Evolutionary conservation across 2,329 filamentous ascomycete genomes (phyloP).

Genomic region (Penicillium sp.): DNA sequence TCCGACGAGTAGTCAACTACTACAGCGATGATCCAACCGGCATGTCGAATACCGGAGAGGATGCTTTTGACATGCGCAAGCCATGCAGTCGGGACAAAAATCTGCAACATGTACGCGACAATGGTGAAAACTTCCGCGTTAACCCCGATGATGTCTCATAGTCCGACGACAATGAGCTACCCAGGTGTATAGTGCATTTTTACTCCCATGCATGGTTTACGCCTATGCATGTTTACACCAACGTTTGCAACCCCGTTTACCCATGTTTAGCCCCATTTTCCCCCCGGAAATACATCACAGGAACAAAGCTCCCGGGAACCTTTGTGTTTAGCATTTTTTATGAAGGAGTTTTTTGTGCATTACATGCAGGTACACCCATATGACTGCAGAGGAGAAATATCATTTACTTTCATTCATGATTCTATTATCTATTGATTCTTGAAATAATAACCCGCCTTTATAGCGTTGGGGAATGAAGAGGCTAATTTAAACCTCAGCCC

Average conservation of each 20-base stretch:
- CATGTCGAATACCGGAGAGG: slow-evolving; percentile 62
- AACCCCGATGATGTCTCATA: slow-evolving; percentile 72
- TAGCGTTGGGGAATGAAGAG: background rate
- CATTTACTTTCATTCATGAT: background rate
- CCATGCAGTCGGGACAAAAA: slow-evolving; percentile 77
- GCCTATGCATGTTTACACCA: too few species aligned
- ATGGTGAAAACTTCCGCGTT: slow-evolving; percentile 77
- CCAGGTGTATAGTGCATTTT: background rate
- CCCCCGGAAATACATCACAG: too few species aligned
- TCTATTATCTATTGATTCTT: background rate
- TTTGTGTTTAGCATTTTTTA: too few species aligned
- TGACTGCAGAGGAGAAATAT: background rate
- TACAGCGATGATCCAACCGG: slow-evolving; percentile 81
- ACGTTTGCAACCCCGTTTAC: too few species aligned
- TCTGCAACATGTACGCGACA: slow-evolving; percentile 71
- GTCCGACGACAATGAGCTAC: background rate
- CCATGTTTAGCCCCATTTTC: too few species aligned
- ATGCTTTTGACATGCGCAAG: slow-evolving; percentile 97
- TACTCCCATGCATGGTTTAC: background rate
- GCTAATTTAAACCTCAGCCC: background rate
- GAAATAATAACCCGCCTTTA: background rate
- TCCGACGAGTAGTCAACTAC: slow-evolving; percentile 83
- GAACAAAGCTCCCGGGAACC: too few species aligned
- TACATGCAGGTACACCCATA: background rate
- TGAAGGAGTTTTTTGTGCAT: too few species aligned